These are phyloP conservation scores for Fusarium gaditjirri DNA, from an alignment of 2,329 filamentous ascomycete species.

Conservation along the genomic window DNA sequence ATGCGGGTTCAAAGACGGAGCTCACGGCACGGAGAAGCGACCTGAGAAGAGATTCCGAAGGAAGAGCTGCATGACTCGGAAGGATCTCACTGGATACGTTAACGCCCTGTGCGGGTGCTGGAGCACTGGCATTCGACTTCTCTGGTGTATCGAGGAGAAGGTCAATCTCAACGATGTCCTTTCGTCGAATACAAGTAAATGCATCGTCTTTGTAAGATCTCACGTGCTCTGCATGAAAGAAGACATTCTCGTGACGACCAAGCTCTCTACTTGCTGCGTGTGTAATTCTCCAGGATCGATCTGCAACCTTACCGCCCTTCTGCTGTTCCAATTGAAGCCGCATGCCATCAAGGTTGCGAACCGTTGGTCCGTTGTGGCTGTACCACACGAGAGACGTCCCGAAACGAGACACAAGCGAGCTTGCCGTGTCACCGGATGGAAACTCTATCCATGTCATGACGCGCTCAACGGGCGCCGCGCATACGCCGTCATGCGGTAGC, in stretches of 20 bases:
- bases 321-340: constrained; percentile 76
- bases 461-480: constrained; percentile 75
- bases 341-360: constrained; percentile 65
- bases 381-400: constrained; percentile 50
- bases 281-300: constrained; percentile 74
- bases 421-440: constrained; percentile 57
- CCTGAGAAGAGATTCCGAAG: constrained; percentile 57
- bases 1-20: constrained; percentile 55
- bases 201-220: constrained; percentile 83
- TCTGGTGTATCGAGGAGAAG: constrained; percentile 57
- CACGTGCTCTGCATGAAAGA: constrained; percentile 79
- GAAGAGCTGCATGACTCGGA: constrained; percentile 21
- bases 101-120: constrained; percentile 20
- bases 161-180: constrained; percentile 77
- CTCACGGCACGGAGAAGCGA: constrained; percentile 59
- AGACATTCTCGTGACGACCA: constrained; percentile 88
- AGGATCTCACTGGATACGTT: constrained; percentile 30
- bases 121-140: constrained; percentile 42
- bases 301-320: constrained; percentile 53
- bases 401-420: constrained; percentile 48
- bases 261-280: constrained; percentile 83
- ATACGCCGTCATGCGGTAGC: constrained; percentile 81
- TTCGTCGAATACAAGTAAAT: constrained; percentile 81
- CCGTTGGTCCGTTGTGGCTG: constrained; percentile 54
- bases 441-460: constrained; percentile 77